A percentile compares a stretch with the other conserved stretches of the same genome.
phyloP scores from a whole-genome alignment of 2,329 filamentous ascomycete genomes.

The Monosporascus sp. region DNA sequence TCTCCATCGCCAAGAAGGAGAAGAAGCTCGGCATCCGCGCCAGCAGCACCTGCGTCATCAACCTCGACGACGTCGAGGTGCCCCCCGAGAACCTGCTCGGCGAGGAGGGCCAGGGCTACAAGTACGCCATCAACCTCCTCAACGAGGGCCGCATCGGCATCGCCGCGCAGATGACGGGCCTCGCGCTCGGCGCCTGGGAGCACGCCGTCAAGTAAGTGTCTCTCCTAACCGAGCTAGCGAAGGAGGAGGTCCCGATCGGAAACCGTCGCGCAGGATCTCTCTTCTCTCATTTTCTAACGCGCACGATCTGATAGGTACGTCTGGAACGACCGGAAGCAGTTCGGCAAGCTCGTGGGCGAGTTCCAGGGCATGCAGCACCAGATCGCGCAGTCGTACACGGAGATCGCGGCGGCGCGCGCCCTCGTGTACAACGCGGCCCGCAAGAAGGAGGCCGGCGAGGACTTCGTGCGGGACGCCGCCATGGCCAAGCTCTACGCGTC shows the following conservation, averaged over 20 bases:
- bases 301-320: conserved; percentile 52
- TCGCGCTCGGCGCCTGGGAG: conserved; percentile 90
- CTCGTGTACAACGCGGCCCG: conserved; percentile 93
- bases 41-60: conserved; percentile 93
- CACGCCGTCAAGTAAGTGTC: conserved; percentile 65
- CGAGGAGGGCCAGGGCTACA: conserved; percentile 88
- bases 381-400: conserved; percentile 90
- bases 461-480: conserved; percentile 91
- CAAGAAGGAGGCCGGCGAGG: conserved; percentile 95
- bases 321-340: conserved; percentile 98
- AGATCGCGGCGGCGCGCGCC: conserved; percentile 85
- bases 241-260: no score
- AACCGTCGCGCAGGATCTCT: no score
- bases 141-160: conserved; percentile 98
- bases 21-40: conserved; percentile 98
- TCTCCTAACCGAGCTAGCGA: no score
- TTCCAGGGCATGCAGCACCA: conserved; percentile 99
- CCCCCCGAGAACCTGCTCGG: conserved; percentile 85
- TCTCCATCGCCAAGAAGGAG: conserved; percentile 98
- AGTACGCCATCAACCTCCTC: conserved; percentile 89
- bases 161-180: conserved; percentile 95
- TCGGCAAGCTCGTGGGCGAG: conserved; percentile 85
- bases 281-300: not conserved
- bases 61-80: conserved; percentile 92
- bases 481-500: conserved; percentile 97